phyloP scores from a whole-genome alignment of 2,329 filamentous ascomycete genomes.

The Colletotrichum godetiae region DNA sequence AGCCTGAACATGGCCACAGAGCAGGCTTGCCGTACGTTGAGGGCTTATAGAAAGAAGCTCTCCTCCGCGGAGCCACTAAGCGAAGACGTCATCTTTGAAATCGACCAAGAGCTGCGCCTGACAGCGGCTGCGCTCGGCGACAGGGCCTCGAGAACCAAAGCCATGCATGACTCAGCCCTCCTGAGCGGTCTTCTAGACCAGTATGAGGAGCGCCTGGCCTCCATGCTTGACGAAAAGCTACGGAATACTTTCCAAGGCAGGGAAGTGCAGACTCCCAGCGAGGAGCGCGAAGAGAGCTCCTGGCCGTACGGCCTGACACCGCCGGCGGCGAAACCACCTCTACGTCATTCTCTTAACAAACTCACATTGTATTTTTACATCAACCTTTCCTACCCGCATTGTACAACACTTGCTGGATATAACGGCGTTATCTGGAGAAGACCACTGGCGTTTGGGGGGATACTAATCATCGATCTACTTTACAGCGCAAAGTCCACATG shows the following conservation, averaged over 20 bases:
- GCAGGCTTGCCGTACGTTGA: slow-evolving; percentile 70
- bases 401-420: slow-evolving; percentile 26
- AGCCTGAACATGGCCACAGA: slow-evolving; percentile 73
- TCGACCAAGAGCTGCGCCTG: slow-evolving; percentile 73
- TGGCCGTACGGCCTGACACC: slow-evolving; percentile 11
- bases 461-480: neutral
- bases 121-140: slow-evolving; percentile 71
- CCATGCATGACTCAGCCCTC: slow-evolving; percentile 68
- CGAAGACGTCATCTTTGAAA: slow-evolving; percentile 68
- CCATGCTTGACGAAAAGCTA: slow-evolving; percentile 78
- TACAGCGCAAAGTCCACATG: neutral
- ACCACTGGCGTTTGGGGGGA: slow-evolving; percentile 18
- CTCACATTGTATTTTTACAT: slow-evolving; percentile 34
- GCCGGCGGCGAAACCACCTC: slow-evolving; percentile 14
- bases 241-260: slow-evolving; percentile 55
- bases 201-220: slow-evolving; percentile 79
- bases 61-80: slow-evolving; percentile 66
- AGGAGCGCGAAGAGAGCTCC: slow-evolving; percentile 48
- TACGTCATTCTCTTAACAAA: slow-evolving; percentile 38
- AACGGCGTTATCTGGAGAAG: slow-evolving; percentile 20
- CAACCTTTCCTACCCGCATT: neutral
- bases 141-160: slow-evolving; percentile 63
- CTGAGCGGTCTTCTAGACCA: slow-evolving; percentile 74
- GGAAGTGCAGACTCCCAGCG: slow-evolving; percentile 44
- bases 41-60: slow-evolving; percentile 73